Evolutionary conservation across 2,329 filamentous ascomycete species (phyloP).

Genomic region (Arthrobotrys sphaeroides): DNA sequence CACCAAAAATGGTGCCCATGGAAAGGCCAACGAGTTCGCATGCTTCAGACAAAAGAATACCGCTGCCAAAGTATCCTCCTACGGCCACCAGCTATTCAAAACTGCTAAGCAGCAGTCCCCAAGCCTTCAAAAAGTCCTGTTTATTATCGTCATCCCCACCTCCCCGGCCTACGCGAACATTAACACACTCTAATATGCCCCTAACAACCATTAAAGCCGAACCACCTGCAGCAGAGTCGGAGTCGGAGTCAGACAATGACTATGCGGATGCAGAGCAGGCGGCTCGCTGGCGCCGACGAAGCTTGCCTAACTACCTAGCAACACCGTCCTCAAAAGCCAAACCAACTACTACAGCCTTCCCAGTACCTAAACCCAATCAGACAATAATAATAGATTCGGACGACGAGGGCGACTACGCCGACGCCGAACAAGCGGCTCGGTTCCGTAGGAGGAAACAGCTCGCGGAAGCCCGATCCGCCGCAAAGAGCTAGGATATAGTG

Average conservation of each 20-base stretch:
- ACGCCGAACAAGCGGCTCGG: constrained; percentile 44
- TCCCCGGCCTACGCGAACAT: constrained; percentile 3
- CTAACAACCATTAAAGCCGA: not conserved
- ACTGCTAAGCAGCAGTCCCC: not conserved
- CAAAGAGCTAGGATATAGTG: too few relatives aligned
- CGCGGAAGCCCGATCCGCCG: constrained; percentile 6
- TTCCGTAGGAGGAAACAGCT: constrained; percentile 33
- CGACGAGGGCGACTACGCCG: constrained; percentile 35
- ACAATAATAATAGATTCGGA: constrained; percentile 18
- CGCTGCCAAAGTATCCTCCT: constrained; percentile 19
- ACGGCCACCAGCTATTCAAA: not conserved
- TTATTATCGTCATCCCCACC: constrained; percentile 4
- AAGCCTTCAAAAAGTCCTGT: not conserved
- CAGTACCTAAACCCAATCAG: not conserved
- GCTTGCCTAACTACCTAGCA: not conserved
- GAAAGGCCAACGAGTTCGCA: not conserved
- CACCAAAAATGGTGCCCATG: not conserved
- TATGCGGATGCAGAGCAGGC: constrained; percentile 45
- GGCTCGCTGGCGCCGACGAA: constrained; percentile 37
- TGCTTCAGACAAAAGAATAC: constrained; percentile 2
- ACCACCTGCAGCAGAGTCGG: constrained; percentile 10
- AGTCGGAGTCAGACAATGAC: constrained; percentile 42
- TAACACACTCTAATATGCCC: not conserved
- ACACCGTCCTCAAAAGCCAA: not conserved
- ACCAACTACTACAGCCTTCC: not conserved